Percentiles rank a stretch among this genome's conserved stretches.
Evolutionary conservation across 139 green algal genomes (phyloP).

Genomic region (Tetradesmus obliquus): DNA sequence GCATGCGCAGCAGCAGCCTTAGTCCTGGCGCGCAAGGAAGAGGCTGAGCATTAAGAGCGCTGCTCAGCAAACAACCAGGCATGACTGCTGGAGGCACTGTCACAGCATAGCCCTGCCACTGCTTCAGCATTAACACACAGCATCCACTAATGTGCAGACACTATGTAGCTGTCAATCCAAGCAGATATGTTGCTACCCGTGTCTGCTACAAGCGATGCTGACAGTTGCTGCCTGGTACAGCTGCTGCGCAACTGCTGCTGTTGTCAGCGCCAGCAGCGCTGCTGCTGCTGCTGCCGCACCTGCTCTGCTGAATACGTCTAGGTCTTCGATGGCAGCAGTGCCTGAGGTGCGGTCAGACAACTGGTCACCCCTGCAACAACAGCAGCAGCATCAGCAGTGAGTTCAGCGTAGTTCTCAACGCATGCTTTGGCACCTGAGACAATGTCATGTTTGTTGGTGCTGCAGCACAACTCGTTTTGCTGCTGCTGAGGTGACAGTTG

Average conservation of each 20-base stretch:
- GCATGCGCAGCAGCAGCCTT: too few species aligned
- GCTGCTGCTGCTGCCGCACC: not conserved
- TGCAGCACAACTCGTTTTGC: not conserved
- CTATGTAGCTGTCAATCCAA: not conserved
- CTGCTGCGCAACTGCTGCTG: not conserved
- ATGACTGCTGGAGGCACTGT: too few species aligned
- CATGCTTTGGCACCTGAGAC: not conserved
- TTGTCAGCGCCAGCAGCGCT: not conserved
- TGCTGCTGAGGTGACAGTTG: not conserved
- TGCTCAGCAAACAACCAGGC: too few species aligned
- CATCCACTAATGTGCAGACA: too few species aligned
- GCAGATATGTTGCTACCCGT: not conserved
- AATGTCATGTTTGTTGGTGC: not conserved
- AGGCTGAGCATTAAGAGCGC: too few species aligned
- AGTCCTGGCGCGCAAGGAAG: too few species aligned
- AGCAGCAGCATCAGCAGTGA: not conserved
- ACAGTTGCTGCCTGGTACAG: not conserved
- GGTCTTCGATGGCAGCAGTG: constrained; percentile 35
- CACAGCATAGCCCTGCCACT: too few species aligned
- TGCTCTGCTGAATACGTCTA: not conserved
- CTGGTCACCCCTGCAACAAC: not conserved
- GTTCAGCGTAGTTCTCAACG: not conserved
- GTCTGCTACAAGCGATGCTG: not conserved
- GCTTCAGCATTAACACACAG: too few species aligned
- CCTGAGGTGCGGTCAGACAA: constrained; percentile 24